Conservation (phyloP, 2,329 filamentous ascomycete species). For the Colletotrichum godetiae region DNA sequence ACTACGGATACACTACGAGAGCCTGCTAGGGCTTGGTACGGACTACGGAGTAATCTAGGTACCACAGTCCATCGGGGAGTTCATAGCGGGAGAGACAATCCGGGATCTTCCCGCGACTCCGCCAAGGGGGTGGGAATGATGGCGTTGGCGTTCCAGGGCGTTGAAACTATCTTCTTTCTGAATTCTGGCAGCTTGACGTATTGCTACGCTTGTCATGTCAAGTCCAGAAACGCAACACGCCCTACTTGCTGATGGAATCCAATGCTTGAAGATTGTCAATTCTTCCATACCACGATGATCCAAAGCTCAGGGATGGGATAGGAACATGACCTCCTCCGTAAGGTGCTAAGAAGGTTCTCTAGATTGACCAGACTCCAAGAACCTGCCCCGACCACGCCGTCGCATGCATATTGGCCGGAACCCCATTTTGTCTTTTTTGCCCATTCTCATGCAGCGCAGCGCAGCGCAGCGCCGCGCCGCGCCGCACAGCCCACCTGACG, state of each 20-base stretch:
- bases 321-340: too few relatives aligned
- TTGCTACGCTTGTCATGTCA: background rate
- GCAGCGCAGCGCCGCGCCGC: background rate
- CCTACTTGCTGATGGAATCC: background rate
- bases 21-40: background rate
- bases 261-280: background rate
- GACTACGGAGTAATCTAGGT: background rate
- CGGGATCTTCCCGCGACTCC: background rate
- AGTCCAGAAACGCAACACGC: background rate
- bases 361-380: background rate
- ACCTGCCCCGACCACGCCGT: background rate
- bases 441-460: background rate
- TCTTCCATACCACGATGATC: background rate
- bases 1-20: background rate
- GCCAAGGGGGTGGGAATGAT: background rate
- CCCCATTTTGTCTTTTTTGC: background rate
- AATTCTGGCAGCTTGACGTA: background rate
- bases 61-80: background rate
- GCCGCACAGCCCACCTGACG: background rate
- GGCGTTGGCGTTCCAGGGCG: background rate
- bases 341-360: background rate
- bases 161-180: background rate
- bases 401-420: slow-evolving; percentile 4
- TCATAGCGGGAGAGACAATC: background rate
- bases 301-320: background rate